These are phyloP conservation scores for Alternaria viburni DNA, from an alignment of 2,329 filamentous ascomycete genomes.

Conservation along the genomic window DNA sequence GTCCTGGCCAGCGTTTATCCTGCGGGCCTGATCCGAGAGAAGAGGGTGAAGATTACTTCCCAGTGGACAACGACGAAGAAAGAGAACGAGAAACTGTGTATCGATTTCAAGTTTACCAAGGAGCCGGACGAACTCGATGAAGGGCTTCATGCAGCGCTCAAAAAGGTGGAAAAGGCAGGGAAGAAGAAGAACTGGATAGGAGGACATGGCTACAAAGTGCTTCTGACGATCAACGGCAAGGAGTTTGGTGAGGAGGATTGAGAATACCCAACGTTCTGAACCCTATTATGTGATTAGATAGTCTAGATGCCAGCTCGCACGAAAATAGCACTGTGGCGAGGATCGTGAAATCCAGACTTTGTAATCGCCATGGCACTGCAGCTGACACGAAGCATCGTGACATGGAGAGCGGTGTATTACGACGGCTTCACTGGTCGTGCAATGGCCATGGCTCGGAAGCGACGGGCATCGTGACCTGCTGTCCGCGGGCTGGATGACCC, in stretches of 20 bases:
- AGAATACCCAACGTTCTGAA: background rate
- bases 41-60: constrained; percentile 35
- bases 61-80: constrained; percentile 38
- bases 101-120: constrained; percentile 36
- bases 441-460: constrained; percentile 16
- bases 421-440: constrained; percentile 8
- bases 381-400: constrained; percentile 29
- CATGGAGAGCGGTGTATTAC: constrained; percentile 34
- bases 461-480: constrained; percentile 21
- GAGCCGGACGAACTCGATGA: constrained; percentile 41
- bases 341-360: constrained; percentile 20
- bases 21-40: constrained; percentile 58
- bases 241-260: constrained; percentile 25
- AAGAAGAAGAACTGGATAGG: constrained; percentile 50
- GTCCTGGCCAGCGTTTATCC: constrained; percentile 68
- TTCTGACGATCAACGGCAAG: constrained; percentile 35
- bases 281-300: background rate
- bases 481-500: constrained; percentile 9
- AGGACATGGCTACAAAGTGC: constrained; percentile 37
- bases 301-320: background rate
- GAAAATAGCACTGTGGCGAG: constrained; percentile 21
- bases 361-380: constrained; percentile 3
- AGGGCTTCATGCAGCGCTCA: constrained; percentile 37
- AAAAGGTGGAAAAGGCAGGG: constrained; percentile 44
- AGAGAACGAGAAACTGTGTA: constrained; percentile 35